Base-by-base conservation (phyloP, 2,329 filamentous ascomycete genomes). In the Lachnellula arida region DNA sequence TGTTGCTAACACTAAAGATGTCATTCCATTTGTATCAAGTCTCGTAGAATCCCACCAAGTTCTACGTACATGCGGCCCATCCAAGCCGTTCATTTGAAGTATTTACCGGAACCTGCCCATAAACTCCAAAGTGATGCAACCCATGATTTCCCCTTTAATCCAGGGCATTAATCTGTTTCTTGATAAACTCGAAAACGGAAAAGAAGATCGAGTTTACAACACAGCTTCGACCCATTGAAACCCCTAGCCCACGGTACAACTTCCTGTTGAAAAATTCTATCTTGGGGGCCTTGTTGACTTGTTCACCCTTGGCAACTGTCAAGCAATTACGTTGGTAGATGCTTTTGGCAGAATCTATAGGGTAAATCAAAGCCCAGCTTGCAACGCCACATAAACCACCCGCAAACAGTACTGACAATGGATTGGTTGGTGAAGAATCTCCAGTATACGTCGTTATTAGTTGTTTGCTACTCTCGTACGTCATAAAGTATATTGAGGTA, bases 151-250 rank as follows among this genome's bases (percentile, higher is more conserved):
- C 28, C 28, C 44, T 23, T 49, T 54, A 68, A 50, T 68, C 67
- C 46, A 71, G 55, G 46, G 65, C 63, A 63, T 70, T 70, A 43
- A 71, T 67, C 61, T 78, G 77, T 70, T 85, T 86, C 75, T 94
- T 94, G 65, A 89, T 81, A 65, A 90, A 86, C 73, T 95, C 90
- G 70, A 94, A 95, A 40, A 86, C 87, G 44, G 88, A 91, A 75
- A 95, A 95, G 78, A 95, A 95, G 66, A 95, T 88, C 63, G 89
- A 89, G 70, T 95, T 95, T 64, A 94, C 85, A 51, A 90, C 78
- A 66, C 88, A 91, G 12, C 89, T 92, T 54, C 90, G 85, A 62
- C 84, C 81, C 85, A 94, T 92, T 39, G 88, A 92, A 25, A 94
- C 89, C 22, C 86, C 88, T 3, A 95, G 78, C 32, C 89, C 90